Conservation (phyloP, 1,284 basidiomycete genomes). For the Melampsora larici-populina region DNA sequence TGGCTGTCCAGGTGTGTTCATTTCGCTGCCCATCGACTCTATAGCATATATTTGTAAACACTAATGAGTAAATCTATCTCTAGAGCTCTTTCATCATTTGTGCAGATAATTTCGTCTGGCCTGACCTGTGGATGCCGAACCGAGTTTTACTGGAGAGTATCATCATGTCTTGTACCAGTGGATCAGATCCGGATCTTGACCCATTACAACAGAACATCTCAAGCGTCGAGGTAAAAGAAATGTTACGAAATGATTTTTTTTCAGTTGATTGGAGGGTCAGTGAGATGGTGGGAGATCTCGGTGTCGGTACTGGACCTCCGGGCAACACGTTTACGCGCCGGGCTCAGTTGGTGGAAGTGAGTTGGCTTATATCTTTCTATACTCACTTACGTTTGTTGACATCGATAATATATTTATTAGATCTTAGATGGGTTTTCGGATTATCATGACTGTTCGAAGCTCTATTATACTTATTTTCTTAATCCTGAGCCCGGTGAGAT, state of each 20-base stretch:
- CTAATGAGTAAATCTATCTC: not conserved
- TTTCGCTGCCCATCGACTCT: not conserved
- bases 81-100: constrained; percentile 42
- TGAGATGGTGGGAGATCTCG: constrained; percentile 40
- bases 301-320: constrained; percentile 29
- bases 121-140: constrained; percentile 40
- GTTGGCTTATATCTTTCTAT: not conserved
- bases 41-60: not conserved
- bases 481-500: constrained; percentile 28
- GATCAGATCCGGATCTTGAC: not conserved
- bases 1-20: constrained; percentile 37
- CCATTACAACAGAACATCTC: constrained; percentile 12
- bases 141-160: constrained; percentile 33
- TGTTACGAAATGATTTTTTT: constrained; percentile 40
- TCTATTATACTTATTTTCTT: constrained; percentile 41
- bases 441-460: constrained; percentile 35
- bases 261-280: constrained; percentile 39
- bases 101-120: constrained; percentile 42
- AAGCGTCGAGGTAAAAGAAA: constrained; percentile 20
- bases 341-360: constrained; percentile 41
- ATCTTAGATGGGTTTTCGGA: constrained; percentile 38
- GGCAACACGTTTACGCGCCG: constrained; percentile 39
- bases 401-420: constrained; percentile 4
- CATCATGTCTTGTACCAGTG: constrained; percentile 14
- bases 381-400: not conserved